These are phyloP conservation scores for Microcos paniculata DNA, from an alignment of 345 rosid genomes.

Conservation along the genomic window DNA sequence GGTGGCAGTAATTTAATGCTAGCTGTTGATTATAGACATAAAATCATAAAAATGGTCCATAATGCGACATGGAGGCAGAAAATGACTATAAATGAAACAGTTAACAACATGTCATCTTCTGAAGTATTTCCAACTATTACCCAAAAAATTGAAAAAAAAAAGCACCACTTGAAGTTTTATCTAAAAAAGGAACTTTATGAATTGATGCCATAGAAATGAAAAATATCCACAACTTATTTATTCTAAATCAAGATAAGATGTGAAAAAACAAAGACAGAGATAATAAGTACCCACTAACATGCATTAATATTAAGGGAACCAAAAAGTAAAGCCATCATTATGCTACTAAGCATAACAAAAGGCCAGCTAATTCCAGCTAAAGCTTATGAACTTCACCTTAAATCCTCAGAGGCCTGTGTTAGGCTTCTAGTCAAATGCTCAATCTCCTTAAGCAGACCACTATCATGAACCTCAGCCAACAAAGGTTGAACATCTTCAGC, in stretches of 20 bases:
- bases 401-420: slow-evolving; percentile 81
- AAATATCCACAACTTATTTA: not conserved
- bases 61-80: not conserved
- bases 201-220: not conserved
- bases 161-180: too few relatives aligned
- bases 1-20: not conserved
- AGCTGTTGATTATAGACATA: not conserved
- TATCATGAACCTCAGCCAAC: slow-evolving; percentile 80
- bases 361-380: not conserved
- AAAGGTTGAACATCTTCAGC: slow-evolving; percentile 96
- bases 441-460: slow-evolving; percentile 87
- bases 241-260: not conserved
- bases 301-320: not conserved
- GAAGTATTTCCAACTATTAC: not conserved
- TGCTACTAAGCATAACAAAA: not conserved
- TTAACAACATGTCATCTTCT: not conserved
- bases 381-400: slow-evolving; percentile 48
- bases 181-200: not conserved
- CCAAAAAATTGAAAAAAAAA: too few relatives aligned
- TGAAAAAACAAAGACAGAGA: not conserved
- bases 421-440: slow-evolving; percentile 82
- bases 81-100: not conserved
- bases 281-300: not conserved
- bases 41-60: not conserved
- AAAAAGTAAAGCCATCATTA: not conserved